These are phyloP conservation scores for Mitragyna speciosa DNA, from an alignment of 257 asterid genomes.

Conservation along the genomic window DNA sequence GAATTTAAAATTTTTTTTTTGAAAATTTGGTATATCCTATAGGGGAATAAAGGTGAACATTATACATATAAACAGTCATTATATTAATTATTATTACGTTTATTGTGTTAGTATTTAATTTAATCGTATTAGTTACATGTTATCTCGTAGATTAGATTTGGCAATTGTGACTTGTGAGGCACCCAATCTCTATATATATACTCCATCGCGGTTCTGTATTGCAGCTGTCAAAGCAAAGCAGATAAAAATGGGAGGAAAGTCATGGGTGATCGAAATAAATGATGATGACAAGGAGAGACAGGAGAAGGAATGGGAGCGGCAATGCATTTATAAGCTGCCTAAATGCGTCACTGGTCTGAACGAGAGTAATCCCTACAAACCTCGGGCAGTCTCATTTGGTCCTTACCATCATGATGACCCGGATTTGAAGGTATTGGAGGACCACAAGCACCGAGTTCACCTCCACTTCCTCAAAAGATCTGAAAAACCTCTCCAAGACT, in stretches of 20 bases:
- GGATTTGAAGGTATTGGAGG: slow-evolving; percentile 41
- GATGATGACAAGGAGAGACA: slow-evolving; percentile 15
- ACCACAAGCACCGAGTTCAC: slow-evolving; percentile 41
- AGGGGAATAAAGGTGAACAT: no score
- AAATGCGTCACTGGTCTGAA: slow-evolving; percentile 29
- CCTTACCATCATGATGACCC: slow-evolving; percentile 41
- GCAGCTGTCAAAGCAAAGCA: no score
- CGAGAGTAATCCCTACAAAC: slow-evolving; percentile 36
- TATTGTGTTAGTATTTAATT: no score
- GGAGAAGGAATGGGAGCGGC: slow-evolving; percentile 36
- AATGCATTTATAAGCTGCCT: slow-evolving; percentile 43
- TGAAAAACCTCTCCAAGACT: slow-evolving; percentile 20
- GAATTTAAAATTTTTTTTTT: no score
- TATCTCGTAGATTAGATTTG: no score
- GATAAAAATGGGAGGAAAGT: slow-evolving; percentile 28
- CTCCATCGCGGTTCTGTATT: no score
- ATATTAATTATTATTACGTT: no score
- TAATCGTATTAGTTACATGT: no score
- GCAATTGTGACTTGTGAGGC: no score
- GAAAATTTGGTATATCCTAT: no score
- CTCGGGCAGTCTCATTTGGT: slow-evolving; percentile 48
- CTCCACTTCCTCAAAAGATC: slow-evolving; percentile 37
- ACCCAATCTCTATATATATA: no score
- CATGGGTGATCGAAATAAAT: slow-evolving; percentile 32
- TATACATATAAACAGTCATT: no score